Percentiles rank a stretch among this genome's conserved stretches.
These are phyloP conservation scores for Drechslera avenae DNA, from an alignment of 2,329 filamentous ascomycete species.

Conservation along the genomic window DNA sequence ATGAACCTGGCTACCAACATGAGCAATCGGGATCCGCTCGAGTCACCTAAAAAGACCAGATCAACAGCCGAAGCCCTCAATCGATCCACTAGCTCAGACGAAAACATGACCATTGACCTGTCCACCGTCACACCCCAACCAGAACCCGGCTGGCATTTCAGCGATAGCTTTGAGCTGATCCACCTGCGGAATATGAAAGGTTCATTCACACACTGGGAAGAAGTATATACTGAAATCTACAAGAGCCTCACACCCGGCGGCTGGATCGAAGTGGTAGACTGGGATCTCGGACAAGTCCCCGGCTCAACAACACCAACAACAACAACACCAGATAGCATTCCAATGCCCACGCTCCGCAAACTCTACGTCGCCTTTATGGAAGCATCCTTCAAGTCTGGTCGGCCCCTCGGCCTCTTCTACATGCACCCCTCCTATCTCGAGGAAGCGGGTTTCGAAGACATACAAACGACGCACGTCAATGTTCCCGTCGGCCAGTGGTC, in stretches of 20 bases:
- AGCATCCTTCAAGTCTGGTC: conserved; percentile 49
- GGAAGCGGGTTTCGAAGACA: conserved; percentile 53
- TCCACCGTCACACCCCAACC: conserved; percentile 27
- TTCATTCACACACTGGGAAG: conserved; percentile 54
- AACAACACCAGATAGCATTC: background rate
- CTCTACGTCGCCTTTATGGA: conserved; percentile 39
- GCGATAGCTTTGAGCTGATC: conserved; percentile 56
- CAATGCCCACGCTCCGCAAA: conserved; percentile 34
- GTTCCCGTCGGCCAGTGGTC: conserved; percentile 45
- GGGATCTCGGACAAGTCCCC: conserved; percentile 36
- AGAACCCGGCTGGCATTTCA: conserved; percentile 53
- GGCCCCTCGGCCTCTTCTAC: conserved; percentile 51
- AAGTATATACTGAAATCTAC: conserved; percentile 54
- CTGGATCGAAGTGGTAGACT: conserved; percentile 55
- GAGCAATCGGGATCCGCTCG: conserved; percentile 28
- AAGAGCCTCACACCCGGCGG: conserved; percentile 54
- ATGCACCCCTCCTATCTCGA: conserved; percentile 49
- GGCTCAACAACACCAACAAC: background rate
- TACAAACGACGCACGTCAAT: conserved; percentile 48
- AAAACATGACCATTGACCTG: conserved; percentile 29
- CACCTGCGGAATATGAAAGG: conserved; percentile 57
- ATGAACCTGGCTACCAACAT: conserved; percentile 33
- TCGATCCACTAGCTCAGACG: conserved; percentile 23
- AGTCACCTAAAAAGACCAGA: conserved; percentile 17
- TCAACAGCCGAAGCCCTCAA: conserved; percentile 4